Evolutionary conservation across 345 rosid genomes (phyloP), one percentile per base, ranked within the genome.

Genomic region (Acer yangbiense): DNA sequence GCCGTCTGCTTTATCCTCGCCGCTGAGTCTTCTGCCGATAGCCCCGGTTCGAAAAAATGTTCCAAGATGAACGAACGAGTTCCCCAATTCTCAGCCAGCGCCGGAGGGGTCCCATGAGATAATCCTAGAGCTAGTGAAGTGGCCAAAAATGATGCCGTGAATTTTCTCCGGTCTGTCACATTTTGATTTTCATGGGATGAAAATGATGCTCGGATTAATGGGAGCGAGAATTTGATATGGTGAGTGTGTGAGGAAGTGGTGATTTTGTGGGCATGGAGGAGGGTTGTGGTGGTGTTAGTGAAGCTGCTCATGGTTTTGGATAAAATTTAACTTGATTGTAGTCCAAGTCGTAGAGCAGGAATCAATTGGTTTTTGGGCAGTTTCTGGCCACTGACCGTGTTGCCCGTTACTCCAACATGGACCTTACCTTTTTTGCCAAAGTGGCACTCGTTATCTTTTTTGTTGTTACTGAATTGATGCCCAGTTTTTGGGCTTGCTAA

Each of bases 1-100:
- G 96, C 97, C 29, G 99, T 95, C 81, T 95, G 95, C 75, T 82
- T 87, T 62, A 95, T 95, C 82, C 99, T 91, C 11, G 89, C 94
- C 39, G 78, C 97, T n/a, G 99, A 87, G 1, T 91, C 97, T 71
- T 92, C 94, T 20, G 98, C 92, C 0, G 98, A 92, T 57, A 93
- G 70, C 6, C 87, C 91, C 1, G 94, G 99, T 89, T 78, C 73
- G 35, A 93, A 95, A 76, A 83, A 95, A 35, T 81, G 87, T 71
- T 95, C 97, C 80, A 76, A 78, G 0, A 93, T 12, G 66, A 89
- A 90, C 7, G 97, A 95, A 66, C 88, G 90, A 0, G 92, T 90
- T 4, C 97, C 98, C 98, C 98, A 93, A 21, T 83, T 90, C 90
- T 95, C 86, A 13, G 95, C 98, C 32, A 79, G 64, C 7, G 94